Conservation (phyloP, 2,329 filamentous ascomycete species). For the Botrytis byssoidea region DNA sequence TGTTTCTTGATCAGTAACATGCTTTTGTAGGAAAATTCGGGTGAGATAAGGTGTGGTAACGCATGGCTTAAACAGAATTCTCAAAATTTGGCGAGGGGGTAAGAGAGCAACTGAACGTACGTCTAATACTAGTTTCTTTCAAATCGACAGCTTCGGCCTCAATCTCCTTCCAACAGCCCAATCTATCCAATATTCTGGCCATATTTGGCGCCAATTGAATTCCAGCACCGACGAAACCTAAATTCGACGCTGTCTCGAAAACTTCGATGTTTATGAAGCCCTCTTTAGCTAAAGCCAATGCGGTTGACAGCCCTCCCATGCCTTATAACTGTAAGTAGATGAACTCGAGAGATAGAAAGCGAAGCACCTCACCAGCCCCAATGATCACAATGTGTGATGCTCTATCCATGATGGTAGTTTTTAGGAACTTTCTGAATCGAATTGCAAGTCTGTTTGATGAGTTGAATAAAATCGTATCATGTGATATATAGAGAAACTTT, state of each 20-base stretch:
- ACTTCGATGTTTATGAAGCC: slow-evolving; percentile 73
- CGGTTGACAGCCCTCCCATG: slow-evolving; percentile 74
- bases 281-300: slow-evolving; percentile 71
- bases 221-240: slow-evolving; percentile 81
- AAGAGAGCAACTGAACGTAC: slow-evolving; percentile 42
- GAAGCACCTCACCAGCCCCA: slow-evolving; percentile 46
- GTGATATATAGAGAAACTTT: background rate
- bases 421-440: background rate
- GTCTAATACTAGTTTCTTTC: slow-evolving; percentile 68
- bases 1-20: slow-evolving; percentile 28
- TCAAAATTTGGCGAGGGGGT: background rate
- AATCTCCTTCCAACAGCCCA: slow-evolving; percentile 72
- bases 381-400: slow-evolving; percentile 44
- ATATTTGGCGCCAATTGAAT: slow-evolving; percentile 85
- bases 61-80: background rate
- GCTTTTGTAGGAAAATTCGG: background rate
- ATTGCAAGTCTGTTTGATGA: background rate
- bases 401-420: background rate
- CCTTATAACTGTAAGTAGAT: slow-evolving; percentile 45
- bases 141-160: slow-evolving; percentile 69
- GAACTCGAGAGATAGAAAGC: too few species aligned
- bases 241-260: slow-evolving; percentile 68
- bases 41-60: background rate
- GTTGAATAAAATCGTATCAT: background rate
- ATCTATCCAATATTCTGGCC: slow-evolving; percentile 68